Evolutionary conservation across 192 early-diverging fungal genomes (phyloP).

Genomic region (Obelidium mucronatum): DNA sequence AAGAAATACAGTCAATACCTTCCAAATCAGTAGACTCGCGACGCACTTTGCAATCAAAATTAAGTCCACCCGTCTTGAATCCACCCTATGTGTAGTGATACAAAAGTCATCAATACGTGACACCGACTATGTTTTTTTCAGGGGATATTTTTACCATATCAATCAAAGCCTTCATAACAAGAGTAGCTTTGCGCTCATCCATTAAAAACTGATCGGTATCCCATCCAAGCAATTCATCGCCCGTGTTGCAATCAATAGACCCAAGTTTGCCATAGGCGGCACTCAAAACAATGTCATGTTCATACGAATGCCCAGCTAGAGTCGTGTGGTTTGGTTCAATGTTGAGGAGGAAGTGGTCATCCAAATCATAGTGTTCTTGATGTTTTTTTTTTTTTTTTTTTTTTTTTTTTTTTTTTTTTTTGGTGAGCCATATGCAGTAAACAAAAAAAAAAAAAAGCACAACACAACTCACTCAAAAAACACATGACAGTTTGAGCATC

Average conservation of each 20-base stretch:
- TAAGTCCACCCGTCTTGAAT: conserved; percentile 48
- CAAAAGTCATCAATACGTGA: too few relatives aligned
- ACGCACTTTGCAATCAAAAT: conserved; percentile 54
- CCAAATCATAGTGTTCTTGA: conserved; percentile 10
- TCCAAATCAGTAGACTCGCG: conserved; percentile 47
- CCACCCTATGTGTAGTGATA: too few relatives aligned
- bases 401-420: too few relatives aligned
- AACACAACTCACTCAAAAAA: conserved; percentile 41
- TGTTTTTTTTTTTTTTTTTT: too few relatives aligned
- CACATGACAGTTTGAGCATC: conserved; percentile 48
- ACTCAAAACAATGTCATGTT: conserved; percentile 44
- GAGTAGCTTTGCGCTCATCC: conserved; percentile 47
- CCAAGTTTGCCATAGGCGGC: conserved; percentile 37
- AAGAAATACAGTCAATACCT: conserved; percentile 6
- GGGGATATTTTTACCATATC: too few relatives aligned
- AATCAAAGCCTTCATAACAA: conserved; percentile 46
- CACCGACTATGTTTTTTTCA: too few relatives aligned
- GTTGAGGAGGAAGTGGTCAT: conserved; percentile 49
- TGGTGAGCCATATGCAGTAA: too few relatives aligned
- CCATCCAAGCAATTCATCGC: conserved; percentile 47
- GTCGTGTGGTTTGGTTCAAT: conserved; percentile 52
- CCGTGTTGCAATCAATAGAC: conserved; percentile 48
- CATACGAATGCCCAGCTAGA: conserved; percentile 48
- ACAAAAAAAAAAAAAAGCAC: conserved; percentile 21
- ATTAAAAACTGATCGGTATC: conserved; percentile 52